Conservation (phyloP, 768 basidiomycete species). For the Tricholoma saponaceum region DNA sequence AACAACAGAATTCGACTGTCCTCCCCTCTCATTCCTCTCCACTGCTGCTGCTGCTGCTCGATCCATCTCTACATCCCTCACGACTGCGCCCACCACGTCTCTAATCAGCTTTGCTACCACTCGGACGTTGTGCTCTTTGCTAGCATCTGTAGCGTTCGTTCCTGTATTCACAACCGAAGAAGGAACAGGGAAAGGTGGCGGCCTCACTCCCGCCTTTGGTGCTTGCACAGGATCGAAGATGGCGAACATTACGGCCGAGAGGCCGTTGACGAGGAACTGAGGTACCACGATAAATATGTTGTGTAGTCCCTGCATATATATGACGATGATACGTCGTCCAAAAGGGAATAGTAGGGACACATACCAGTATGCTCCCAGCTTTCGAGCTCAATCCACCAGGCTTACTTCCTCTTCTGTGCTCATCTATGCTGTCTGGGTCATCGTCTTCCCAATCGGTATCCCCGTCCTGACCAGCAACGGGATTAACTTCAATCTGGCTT, state of each 20-base stretch:
- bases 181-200: conserved; percentile 2
- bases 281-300: conserved; percentile 93
- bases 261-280: conserved; percentile 87
- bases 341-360: conserved; percentile 16
- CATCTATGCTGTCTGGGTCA: neutral
- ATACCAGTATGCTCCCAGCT: conserved; percentile 82
- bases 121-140: neutral
- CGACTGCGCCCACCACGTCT: conserved; percentile 6
- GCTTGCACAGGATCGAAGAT: conserved; percentile 66
- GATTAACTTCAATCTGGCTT: conserved; percentile 21
- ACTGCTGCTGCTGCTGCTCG: conserved; percentile 11
- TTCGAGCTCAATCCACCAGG: conserved; percentile 61
- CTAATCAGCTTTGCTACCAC: neutral
- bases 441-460: neutral
- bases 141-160: neutral
- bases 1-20: conserved; percentile 66
- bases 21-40: conserved; percentile 20
- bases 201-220: conserved; percentile 5
- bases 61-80: conserved; percentile 10
- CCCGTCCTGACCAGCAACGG: neutral
- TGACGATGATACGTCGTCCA: neutral
- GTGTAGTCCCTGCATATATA: conserved; percentile 73
- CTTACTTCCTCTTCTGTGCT: conserved; percentile 5
- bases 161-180: neutral
- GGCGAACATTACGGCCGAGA: conserved; percentile 84